These are phyloP conservation scores for Neurospora crassa DNA, from an alignment of 2,329 filamentous ascomycete genomes.

Conservation along the genomic window DNA sequence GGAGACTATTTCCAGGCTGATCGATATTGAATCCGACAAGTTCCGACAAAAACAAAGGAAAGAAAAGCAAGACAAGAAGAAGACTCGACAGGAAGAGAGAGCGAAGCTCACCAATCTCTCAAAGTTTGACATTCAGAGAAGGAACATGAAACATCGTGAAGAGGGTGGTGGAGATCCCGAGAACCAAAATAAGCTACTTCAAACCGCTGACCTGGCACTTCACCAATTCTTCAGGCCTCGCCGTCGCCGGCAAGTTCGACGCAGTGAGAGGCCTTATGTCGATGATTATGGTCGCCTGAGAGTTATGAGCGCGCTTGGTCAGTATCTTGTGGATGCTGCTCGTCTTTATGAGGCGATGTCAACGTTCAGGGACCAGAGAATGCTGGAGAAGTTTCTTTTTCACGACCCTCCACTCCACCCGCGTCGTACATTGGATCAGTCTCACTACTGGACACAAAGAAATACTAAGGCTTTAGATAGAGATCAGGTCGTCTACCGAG, in stretches of 20 bases:
- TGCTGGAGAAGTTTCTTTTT: conserved; percentile 26
- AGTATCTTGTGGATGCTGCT: conserved; percentile 25
- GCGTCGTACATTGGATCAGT: conserved; percentile 36
- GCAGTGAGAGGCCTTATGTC: not conserved
- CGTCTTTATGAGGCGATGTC: conserved; percentile 27
- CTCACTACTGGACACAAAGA: conserved; percentile 22
- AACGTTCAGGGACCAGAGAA: conserved; percentile 23
- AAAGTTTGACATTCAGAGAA: not conserved
- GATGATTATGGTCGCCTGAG: not conserved
- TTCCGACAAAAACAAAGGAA: not conserved
- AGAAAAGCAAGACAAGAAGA: not conserved
- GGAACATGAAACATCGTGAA: not conserved
- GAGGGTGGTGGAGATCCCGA: not conserved
- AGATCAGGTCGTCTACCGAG: conserved; percentile 31
- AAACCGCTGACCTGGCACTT: not conserved
- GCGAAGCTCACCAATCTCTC: not conserved
- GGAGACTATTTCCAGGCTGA: conserved; percentile 19
- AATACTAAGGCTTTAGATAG: conserved; percentile 28
- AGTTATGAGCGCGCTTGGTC: conserved; percentile 14
- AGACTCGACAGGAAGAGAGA: not conserved
- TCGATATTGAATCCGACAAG: conserved; percentile 16
- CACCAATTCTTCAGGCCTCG: not conserved
- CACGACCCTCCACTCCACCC: conserved; percentile 29
- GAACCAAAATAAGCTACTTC: not conserved
- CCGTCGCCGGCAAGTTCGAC: not conserved